These are phyloP conservation scores for Trichoderma sp. DNA, from an alignment of 2,329 filamentous ascomycete species.

Conservation along the genomic window DNA sequence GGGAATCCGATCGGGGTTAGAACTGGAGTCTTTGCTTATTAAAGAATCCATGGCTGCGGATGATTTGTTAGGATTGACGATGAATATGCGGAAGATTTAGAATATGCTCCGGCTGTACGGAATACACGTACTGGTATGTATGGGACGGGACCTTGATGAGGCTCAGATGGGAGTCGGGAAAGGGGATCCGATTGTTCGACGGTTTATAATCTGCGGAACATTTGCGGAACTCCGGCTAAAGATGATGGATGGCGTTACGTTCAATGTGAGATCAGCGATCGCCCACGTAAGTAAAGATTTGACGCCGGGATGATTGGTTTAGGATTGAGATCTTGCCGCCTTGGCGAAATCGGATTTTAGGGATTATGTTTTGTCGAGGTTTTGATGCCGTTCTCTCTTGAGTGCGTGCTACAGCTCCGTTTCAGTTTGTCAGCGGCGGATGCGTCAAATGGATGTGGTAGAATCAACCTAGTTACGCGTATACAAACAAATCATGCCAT, in stretches of 20 bases:
- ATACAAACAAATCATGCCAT: not conserved
- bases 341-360: not conserved
- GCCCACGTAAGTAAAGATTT: not conserved
- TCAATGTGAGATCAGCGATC: not conserved
- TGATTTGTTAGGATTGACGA: not conserved
- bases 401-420: not conserved
- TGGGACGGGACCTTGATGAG: not conserved
- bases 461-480: not conserved
- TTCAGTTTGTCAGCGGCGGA: not conserved
- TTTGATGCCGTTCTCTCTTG: not conserved
- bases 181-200: not conserved
- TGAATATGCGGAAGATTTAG: not conserved
- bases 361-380: not conserved
- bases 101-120: not conserved
- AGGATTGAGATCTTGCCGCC: not conserved
- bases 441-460: not conserved
- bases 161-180: not conserved
- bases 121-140: not conserved
- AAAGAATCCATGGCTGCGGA: not conserved
- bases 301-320: not conserved
- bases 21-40: not conserved
- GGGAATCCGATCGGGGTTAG: not conserved
- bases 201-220: conserved; percentile 23
- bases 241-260: not conserved
- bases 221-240: conserved; percentile 20